These are phyloP conservation scores for Brettanomyces nanus DNA, from an alignment of 805 yeast species.

Conservation along the genomic window DNA sequence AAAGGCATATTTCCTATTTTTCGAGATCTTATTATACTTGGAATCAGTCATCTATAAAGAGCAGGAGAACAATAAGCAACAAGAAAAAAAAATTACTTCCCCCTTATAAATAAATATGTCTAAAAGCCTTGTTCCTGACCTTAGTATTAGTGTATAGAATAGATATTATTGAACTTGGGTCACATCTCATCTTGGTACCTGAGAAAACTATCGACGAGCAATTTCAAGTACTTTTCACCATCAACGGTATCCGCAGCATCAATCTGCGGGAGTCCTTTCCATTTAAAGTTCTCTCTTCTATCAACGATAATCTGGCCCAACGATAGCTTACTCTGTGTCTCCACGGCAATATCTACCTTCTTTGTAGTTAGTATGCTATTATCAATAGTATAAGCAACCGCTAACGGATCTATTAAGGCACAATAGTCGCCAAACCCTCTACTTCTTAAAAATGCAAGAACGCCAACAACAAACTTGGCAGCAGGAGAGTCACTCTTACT, in stretches of 20 bases:
- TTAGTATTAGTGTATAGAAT: no score
- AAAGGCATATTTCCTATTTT: conserved; percentile 2
- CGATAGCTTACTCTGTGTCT: conserved; percentile 17
- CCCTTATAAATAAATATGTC: no score
- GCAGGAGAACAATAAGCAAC: no score
- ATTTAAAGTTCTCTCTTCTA: conserved; percentile 20
- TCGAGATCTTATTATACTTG: neutral
- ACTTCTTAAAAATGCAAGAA: conserved; percentile 13
- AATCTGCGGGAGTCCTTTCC: conserved; percentile 15
- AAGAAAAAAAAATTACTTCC: no score
- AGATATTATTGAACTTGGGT: no score
- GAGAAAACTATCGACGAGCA: conserved; percentile 11
- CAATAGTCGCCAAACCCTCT: conserved; percentile 21
- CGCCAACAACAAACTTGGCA: conserved; percentile 19
- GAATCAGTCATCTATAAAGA: no score
- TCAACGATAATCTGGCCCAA: conserved; percentile 21
- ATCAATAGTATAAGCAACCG: conserved; percentile 22
- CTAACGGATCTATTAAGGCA: conserved; percentile 21
- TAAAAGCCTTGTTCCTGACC: no score
- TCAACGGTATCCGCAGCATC: conserved; percentile 17
- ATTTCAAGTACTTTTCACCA: conserved; percentile 15
- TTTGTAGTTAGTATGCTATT: conserved; percentile 16
- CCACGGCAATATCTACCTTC: conserved; percentile 16
- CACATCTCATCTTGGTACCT: neutral
- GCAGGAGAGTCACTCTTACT: conserved; percentile 9